Percentiles rank a stretch among this genome's conserved stretches.
Evolutionary conservation across 768 basidiomycete genomes (phyloP).

Genomic region (Psilocybe sp.): DNA sequence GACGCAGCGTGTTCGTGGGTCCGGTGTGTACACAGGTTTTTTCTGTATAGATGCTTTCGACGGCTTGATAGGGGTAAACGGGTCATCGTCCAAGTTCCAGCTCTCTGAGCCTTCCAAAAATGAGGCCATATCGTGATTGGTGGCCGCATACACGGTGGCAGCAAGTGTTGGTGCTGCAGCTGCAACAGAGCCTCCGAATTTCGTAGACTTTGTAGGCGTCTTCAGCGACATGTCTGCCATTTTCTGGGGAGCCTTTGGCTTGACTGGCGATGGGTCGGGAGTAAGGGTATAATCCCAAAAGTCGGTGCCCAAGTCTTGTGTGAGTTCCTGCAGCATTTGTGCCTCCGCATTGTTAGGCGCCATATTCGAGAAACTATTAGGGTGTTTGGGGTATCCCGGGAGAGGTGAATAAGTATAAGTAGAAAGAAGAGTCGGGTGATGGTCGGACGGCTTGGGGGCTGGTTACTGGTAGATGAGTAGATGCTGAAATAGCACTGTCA

Average conservation of each 20-base stretch:
- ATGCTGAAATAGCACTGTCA: no score
- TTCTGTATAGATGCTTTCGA: background rate
- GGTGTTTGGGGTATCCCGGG: background rate
- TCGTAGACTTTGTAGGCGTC: conserved; percentile 1
- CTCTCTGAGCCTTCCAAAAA: conserved; percentile 66
- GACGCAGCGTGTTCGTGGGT: conserved; percentile 52
- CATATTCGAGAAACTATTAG: background rate
- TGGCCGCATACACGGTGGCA: conserved; percentile 20
- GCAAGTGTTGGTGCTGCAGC: conserved; percentile 13
- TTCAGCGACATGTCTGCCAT: conserved; percentile 19
- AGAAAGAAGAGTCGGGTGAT: no score
- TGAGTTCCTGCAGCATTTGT: conserved; percentile 46
- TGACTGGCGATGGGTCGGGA: conserved; percentile 31
- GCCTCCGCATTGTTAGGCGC: conserved; percentile 12
- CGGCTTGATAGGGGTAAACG: conserved; percentile 49
- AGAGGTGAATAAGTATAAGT: background rate
- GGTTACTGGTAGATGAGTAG: no score
- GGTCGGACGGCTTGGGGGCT: no score
- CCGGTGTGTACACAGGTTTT: conserved; percentile 17
- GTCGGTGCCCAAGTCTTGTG: conserved; percentile 51
- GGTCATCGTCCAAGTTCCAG: conserved; percentile 68
- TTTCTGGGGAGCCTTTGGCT: conserved; percentile 8
- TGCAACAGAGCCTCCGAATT: background rate
- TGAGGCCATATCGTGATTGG: conserved; percentile 40
- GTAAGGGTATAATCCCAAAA: conserved; percentile 42